Evolutionary conservation across 495 filamentous ascomycete species (phyloP), one percentile per base, ranked within the genome.

Genomic region (Penicillium argentinense): DNA sequence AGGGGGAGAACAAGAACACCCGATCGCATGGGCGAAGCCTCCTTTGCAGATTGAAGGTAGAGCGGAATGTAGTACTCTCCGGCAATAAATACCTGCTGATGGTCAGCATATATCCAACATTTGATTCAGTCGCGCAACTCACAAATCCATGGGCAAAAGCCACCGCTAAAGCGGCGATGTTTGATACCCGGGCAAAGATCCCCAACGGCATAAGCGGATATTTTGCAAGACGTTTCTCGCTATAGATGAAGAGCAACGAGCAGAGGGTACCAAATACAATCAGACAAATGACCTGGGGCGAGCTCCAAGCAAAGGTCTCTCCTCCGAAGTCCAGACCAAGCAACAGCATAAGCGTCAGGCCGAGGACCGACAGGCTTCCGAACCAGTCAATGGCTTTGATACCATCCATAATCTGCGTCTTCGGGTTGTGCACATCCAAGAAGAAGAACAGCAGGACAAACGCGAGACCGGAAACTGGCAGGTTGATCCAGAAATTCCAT

Each of bases 261-360:
- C 79, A 79, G 8, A 85, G 32, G 23, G 78, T 34, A 2, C 90
- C 89, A 57, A 91, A 88, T 11, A 92, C 71, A 30, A 95, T 76
- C 27, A 92, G 67, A 58, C 87, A 89, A 33, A 95, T 77, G 16
- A 93, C 87, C 4, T 77, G 82, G 0, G 85, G 71, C 1, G 87
- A 91, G 42, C 63, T 63, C 89, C 89, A 95, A 4, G 88, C 81
- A 43, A 79, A 78, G 0, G 76, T 73, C 5, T 84, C 79, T 9
- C 90, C 89, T 19, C 89, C 88, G 53, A 86, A 84, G 54, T 89
- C 81, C 12, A 95, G 72, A 1, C 84, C 89, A 3, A 92, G 75
- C 3, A 95, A 71, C 25, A 95, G 63, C 80, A 92, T 88, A 33
- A 92, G 59, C 0, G 86, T 87, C 6, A 84, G 80, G 9, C 80